These are phyloP conservation scores for Coccomyxa sp. DNA, from an alignment of 139 green algal genomes.

Conservation along the genomic window DNA sequence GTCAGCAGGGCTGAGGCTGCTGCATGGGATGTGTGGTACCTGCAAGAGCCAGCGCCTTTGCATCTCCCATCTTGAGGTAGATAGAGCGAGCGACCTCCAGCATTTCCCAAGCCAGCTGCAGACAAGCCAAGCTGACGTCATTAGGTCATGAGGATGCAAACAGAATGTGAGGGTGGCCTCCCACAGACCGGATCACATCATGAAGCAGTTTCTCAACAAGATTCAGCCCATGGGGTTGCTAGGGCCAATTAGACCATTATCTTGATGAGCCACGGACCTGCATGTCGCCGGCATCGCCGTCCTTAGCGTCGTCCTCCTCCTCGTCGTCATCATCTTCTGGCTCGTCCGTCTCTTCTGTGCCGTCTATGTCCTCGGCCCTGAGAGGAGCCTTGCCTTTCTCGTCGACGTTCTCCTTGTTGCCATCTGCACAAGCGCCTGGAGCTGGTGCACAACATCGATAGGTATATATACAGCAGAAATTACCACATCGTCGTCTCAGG, in stretches of 20 bases:
- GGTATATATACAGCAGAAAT: too few species aligned
- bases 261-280: too few species aligned
- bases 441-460: background rate
- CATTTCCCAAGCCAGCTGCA: slow-evolving; percentile 74
- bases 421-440: slow-evolving; percentile 1
- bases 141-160: too few species aligned
- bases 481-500: too few species aligned
- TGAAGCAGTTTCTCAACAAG: too few species aligned
- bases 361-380: background rate
- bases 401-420: slow-evolving; percentile 20
- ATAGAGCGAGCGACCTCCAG: slow-evolving; percentile 33
- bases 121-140: too few species aligned
- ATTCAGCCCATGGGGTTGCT: too few species aligned
- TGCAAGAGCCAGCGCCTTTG: slow-evolving; percentile 43
- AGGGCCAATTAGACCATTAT: too few species aligned
- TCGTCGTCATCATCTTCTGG: slow-evolving; percentile 23
- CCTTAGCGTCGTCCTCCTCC: slow-evolving; percentile 23
- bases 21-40: slow-evolving; percentile 7
- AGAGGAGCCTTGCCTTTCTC: slow-evolving; percentile 33
- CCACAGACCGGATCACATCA: too few species aligned
- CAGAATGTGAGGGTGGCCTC: too few species aligned
- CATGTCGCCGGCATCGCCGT: slow-evolving; percentile 28
- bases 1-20: background rate
- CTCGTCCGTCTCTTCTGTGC: slow-evolving; percentile 7
- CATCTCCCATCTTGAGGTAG: background rate